Evolutionary conservation across 1,284 basidiomycete species (phyloP).

Genomic region (Malassezia sp.): DNA sequence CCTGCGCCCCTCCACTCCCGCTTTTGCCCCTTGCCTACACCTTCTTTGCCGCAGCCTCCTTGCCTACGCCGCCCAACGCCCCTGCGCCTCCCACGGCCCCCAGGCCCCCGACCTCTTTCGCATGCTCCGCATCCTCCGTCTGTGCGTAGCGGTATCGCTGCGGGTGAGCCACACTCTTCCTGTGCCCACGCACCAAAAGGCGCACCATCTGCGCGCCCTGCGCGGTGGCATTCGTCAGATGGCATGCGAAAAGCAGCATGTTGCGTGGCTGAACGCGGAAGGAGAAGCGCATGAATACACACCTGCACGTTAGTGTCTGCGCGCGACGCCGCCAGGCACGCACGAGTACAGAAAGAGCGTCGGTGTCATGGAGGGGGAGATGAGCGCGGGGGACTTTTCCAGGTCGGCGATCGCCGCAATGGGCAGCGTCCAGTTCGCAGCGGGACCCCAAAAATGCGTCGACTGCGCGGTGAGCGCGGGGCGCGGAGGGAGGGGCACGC

Average conservation of each 20-base stretch:
- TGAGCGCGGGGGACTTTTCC: conserved; percentile 42
- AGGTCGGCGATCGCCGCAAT: conserved; percentile 42
- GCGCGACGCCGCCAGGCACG: background rate
- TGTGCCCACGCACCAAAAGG: conserved; percentile 36
- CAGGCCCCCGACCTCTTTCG: no score
- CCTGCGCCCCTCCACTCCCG: background rate
- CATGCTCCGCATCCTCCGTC: no score
- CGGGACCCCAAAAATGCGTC: conserved; percentile 46
- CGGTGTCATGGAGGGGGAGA: conserved; percentile 40
- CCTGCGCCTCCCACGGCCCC: no score
- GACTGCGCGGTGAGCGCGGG: no score
- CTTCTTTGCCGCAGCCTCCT: background rate
- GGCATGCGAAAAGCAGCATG: conserved; percentile 43
- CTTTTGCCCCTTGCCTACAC: background rate
- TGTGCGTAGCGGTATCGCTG: conserved; percentile 5
- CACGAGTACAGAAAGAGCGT: conserved; percentile 38
- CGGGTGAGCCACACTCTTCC: no score
- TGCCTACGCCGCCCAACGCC: background rate
- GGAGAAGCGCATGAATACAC: conserved; percentile 44
- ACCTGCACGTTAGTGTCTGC: conserved; percentile 6
- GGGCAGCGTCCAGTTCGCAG: conserved; percentile 46
- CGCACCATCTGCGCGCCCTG: conserved; percentile 31
- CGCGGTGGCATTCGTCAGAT: conserved; percentile 39
- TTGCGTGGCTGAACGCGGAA: conserved; percentile 44
- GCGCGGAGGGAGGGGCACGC: conserved; percentile 15